Evolutionary conservation across 1,284 basidiomycete genomes (phyloP).

Genomic region (Hymenochaete sp.): DNA sequence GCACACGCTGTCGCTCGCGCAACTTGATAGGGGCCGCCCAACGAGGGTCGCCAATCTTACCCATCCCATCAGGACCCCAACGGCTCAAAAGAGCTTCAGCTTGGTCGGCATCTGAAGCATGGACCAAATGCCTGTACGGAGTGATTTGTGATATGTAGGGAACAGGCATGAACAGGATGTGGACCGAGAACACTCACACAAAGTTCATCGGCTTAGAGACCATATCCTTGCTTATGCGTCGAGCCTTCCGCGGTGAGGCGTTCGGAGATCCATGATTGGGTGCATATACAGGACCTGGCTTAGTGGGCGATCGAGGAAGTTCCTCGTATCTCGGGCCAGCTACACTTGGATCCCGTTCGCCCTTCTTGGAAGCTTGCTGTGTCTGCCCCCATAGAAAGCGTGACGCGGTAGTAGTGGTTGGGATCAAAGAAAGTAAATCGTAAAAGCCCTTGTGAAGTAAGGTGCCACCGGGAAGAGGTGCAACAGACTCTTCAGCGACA

Average conservation of each 20-base stretch:
- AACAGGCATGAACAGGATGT: constrained; percentile 1
- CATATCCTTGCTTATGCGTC: constrained; percentile 77
- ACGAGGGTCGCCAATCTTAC: constrained; percentile 83
- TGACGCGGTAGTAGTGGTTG: constrained; percentile 46
- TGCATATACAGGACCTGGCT: constrained; percentile 24
- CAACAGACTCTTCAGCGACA: constrained; percentile 33
- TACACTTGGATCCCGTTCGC: constrained; percentile 26
- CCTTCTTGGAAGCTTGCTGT: constrained; percentile 23
- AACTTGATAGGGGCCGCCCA: constrained; percentile 91
- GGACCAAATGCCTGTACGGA: constrained; percentile 72
- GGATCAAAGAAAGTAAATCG: constrained; percentile 75
- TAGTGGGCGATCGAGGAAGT: constrained; percentile 26
- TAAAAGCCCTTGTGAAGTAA: constrained; percentile 81
- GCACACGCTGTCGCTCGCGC: constrained; percentile 64
- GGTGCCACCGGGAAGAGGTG: constrained; percentile 54
- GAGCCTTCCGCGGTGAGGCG: constrained; percentile 34
- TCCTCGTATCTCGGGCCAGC: constrained; percentile 60
- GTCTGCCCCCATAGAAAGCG: constrained; percentile 48
- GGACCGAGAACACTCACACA: constrained; percentile 39
- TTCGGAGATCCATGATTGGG: constrained; percentile 32
- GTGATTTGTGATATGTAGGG: constrained; percentile 6
- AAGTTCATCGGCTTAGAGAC: constrained; percentile 79
- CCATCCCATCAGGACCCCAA: constrained; percentile 87
- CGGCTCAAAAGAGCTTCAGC: constrained; percentile 80
- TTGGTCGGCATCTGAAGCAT: constrained; percentile 90